These are phyloP conservation scores for Amylocarpus encephaloides DNA, from an alignment of 2,329 filamentous ascomycete species.

Conservation along the genomic window DNA sequence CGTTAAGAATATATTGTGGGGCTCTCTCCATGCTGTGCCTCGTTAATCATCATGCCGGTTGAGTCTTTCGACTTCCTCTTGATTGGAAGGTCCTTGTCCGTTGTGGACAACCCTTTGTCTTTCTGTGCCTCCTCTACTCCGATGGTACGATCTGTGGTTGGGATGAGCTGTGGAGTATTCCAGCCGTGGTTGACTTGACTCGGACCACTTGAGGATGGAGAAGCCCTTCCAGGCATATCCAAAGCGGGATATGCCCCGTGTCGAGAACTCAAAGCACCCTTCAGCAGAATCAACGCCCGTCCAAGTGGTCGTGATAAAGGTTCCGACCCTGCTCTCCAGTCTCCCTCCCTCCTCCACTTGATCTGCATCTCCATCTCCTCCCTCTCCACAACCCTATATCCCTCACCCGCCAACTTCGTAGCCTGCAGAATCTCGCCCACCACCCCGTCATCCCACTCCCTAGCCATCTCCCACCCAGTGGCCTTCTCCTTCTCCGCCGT, in stretches of 20 bases:
- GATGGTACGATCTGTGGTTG: too few species aligned
- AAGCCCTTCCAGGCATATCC: too few species aligned
- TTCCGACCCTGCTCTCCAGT: constrained; percentile 15
- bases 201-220: too few species aligned
- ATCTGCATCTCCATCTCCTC: constrained; percentile 51
- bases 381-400: constrained; percentile 45
- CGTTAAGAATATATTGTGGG: too few species aligned
- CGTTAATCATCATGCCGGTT: too few species aligned
- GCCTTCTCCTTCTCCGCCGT: neutral
- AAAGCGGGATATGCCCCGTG: neutral
- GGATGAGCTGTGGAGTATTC: too few species aligned
- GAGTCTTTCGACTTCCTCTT: too few species aligned
- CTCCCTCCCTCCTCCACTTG: constrained; percentile 42
- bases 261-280: neutral
- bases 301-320: neutral
- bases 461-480: constrained; percentile 10
- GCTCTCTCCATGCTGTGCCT: too few species aligned
- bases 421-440: constrained; percentile 48
- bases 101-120: too few species aligned
- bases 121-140: too few species aligned
- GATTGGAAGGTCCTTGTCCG: too few species aligned
- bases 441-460: constrained; percentile 38
- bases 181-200: too few species aligned
- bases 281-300: neutral
- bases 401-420: constrained; percentile 44